Evolutionary conservation across 345 rosid species (phyloP).

Genomic region (Corchorus olitorius): DNA sequence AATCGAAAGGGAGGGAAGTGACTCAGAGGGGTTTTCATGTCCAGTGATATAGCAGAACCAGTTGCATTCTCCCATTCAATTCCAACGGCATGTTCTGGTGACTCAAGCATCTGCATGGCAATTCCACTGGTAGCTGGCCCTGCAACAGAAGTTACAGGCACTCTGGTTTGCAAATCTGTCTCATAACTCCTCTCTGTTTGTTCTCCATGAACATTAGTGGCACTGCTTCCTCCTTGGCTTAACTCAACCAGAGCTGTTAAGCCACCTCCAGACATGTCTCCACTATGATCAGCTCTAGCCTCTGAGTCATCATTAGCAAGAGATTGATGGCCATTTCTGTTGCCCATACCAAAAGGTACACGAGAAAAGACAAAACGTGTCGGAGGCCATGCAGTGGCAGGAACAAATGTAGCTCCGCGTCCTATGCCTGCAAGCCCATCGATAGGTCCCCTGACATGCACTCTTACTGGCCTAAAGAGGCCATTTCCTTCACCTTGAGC

Average conservation of each 20-base stretch:
- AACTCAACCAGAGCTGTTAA: slow-evolving; percentile 87
- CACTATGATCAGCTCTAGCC: slow-evolving; percentile 70
- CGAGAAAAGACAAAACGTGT: slow-evolving; percentile 94
- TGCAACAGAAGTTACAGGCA: slow-evolving; percentile 45
- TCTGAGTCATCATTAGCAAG: slow-evolving; percentile 82
- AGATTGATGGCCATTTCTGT: slow-evolving; percentile 80
- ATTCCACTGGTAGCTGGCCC: slow-evolving; percentile 50
- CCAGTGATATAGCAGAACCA: slow-evolving; percentile 77
- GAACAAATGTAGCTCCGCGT: slow-evolving; percentile 78
- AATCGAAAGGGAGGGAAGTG: slow-evolving; percentile 99
- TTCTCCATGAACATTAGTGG: slow-evolving; percentile 51
- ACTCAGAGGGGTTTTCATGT: slow-evolving; percentile 86
- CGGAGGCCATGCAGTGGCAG: slow-evolving; percentile 83
- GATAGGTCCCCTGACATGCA: slow-evolving; percentile 82
- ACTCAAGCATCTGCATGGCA: slow-evolving; percentile 67
- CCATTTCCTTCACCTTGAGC: slow-evolving; percentile 77
- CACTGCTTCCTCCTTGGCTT: slow-evolving; percentile 69
- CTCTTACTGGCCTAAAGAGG: slow-evolving; percentile 78
- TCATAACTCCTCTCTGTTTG: slow-evolving; percentile 57
- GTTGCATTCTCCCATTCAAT: slow-evolving; percentile 76
- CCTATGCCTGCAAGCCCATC: slow-evolving; percentile 99
- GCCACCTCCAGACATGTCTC: slow-evolving; percentile 82
- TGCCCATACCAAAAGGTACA: slow-evolving; percentile 73
- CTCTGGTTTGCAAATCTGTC: slow-evolving; percentile 45
- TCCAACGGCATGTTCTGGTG: slow-evolving; percentile 60